Evolutionary conservation across 2,329 filamentous ascomycete species (phyloP), one percentile per base, ranked within the genome.

Genomic region (Fusarium longipes): DNA sequence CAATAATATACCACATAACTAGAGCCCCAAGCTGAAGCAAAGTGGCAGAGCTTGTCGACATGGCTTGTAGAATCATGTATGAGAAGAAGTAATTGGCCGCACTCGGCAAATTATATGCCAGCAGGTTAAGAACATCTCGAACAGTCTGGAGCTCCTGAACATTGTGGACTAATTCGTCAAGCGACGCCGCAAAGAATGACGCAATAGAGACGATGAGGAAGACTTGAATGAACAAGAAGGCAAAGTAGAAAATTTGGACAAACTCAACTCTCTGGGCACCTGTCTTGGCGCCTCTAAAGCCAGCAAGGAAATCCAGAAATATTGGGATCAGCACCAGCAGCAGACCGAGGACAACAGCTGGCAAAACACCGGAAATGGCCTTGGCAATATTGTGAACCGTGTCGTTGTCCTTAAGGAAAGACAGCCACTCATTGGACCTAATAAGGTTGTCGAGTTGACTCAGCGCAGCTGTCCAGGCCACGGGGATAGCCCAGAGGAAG

Each of bases 1-100:
- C 91, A 43, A 97, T 77, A 22, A 98, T 74, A 72, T 93, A 97
- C 89, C 94, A 97, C 67, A 90, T 83, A 43, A 93, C 75, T 5
- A 99, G 84, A 5, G 89, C 87, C n/a, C 87, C 88, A 24, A 97
- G 86, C 74, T 98, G 96, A 14, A 97, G 82, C 6, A 98, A 82
- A 1, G 93, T 95, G 77, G 92, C 93, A 2, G 95, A 95, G 77
- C 93, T 97, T 65, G 93, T 93, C 65, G 93, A 93, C 72, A 98
- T 84, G 1, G 94, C 93, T 74, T 98, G 96, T 11, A 99, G 89
- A 75, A 97, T 91, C 89, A 99, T 94, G 85, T 99, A 99, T 1
- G 93, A 95, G 83, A 97, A 98, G 82, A 98, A 99, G 79, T 98
- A 99, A 76, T 97, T 97, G 71, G 93, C 91, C 0, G 94, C 91